phyloP scores from a whole-genome alignment of 1,139 yeast species.

The Nakaseomyces nivariensis region DNA sequence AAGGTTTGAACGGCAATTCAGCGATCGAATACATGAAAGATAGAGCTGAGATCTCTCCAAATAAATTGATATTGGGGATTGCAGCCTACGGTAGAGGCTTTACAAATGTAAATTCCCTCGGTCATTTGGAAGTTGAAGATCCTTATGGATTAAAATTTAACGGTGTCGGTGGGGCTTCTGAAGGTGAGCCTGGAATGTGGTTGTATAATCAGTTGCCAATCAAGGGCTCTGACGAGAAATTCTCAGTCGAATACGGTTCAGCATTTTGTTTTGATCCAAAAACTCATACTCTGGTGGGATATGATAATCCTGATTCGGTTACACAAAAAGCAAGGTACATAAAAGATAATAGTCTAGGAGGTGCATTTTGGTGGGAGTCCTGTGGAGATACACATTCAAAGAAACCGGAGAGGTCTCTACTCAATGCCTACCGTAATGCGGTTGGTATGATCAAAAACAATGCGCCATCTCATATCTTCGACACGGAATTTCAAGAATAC shows the following conservation, averaged over 20 bases:
- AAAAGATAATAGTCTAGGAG: slow-evolving; percentile 43
- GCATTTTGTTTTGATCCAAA: slow-evolving; percentile 45
- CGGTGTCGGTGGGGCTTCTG: slow-evolving; percentile 39
- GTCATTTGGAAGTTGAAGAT: slow-evolving; percentile 3
- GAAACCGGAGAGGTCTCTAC: slow-evolving; percentile 30
- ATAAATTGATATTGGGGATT: slow-evolving; percentile 71
- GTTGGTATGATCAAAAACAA: slow-evolving; percentile 9
- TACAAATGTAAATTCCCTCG: slow-evolving; percentile 26
- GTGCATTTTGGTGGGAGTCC: slow-evolving; percentile 96
- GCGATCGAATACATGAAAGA: slow-evolving; percentile 39
- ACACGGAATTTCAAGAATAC: slow-evolving; percentile 11
- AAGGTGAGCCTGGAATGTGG: slow-evolving; percentile 44
- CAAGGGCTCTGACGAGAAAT: slow-evolving; percentile 35
- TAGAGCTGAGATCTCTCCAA: slow-evolving; percentile 35
- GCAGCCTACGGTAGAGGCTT: slow-evolving; percentile 81
- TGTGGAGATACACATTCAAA: slow-evolving; percentile 48
- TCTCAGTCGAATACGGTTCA: slow-evolving; percentile 45
- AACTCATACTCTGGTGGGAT: slow-evolving; percentile 41
- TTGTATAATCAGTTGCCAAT: slow-evolving; percentile 47
- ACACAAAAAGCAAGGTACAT: slow-evolving; percentile 53
- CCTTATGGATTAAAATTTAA: slow-evolving; percentile 35
- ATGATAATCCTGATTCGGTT: slow-evolving; percentile 54
- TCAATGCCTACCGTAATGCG: slow-evolving; percentile 24
- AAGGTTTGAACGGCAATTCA: slow-evolving; percentile 38
- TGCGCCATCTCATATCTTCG: slow-evolving; percentile 13